These are phyloP conservation scores for Macrocybe gigantea DNA, from an alignment of 768 basidiomycete genomes.

Conservation along the genomic window DNA sequence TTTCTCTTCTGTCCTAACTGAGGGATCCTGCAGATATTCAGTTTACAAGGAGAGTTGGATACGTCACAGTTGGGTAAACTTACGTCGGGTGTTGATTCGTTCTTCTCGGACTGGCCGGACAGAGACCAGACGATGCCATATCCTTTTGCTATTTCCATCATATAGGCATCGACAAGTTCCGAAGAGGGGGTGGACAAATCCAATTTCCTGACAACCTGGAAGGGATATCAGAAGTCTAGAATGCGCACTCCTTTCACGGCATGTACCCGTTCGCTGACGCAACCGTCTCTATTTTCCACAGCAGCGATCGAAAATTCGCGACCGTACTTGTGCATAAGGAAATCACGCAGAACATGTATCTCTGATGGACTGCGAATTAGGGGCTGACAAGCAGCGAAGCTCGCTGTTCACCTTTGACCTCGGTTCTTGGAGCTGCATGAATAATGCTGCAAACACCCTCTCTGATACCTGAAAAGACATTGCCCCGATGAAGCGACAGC, in stretches of 20 bases:
- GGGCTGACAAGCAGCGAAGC: not conserved
- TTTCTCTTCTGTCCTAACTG: constrained; percentile 10
- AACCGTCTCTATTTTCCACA: constrained; percentile 77
- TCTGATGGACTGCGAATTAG: constrained; percentile 39
- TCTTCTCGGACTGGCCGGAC: constrained; percentile 17
- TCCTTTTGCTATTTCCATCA: constrained; percentile 83
- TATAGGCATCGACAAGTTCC: constrained; percentile 81
- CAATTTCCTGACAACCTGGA: constrained; percentile 73
- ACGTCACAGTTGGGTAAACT: constrained; percentile 29
- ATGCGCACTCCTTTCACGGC: not conserved
- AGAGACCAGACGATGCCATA: constrained; percentile 72
- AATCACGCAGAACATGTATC: constrained; percentile 84
- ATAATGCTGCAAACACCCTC: constrained; percentile 90
- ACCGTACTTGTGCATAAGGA: constrained; percentile 95
- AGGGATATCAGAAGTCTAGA: constrained; percentile 2
- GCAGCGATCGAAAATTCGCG: constrained; percentile 83
- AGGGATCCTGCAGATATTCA: constrained; percentile 11
- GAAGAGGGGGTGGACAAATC: constrained; percentile 60
- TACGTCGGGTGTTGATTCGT: constrained; percentile 22
- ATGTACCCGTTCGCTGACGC: constrained; percentile 81
- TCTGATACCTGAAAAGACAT: constrained; percentile 26
- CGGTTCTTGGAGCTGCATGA: constrained; percentile 87
- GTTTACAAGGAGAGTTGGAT: not conserved
- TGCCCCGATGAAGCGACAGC: not conserved
- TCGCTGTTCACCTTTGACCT: constrained; percentile 64